Base-by-base conservation (phyloP, 805 yeast species). In the Kodamaea hsintzibuensis region DNA sequence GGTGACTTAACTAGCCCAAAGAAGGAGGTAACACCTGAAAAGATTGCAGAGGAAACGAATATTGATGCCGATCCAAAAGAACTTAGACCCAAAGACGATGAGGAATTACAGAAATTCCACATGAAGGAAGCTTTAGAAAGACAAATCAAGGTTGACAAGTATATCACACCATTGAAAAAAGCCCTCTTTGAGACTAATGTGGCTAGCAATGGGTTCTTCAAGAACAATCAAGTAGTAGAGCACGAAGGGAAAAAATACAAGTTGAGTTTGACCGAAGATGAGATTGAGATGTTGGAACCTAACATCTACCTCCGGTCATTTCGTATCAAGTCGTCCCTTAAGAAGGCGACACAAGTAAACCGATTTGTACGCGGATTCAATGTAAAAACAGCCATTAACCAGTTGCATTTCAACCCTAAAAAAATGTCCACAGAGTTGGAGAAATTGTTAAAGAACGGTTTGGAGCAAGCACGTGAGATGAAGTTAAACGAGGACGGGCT, bases 381-480 rank as follows among this genome's bases (percentile, higher is more conserved):
- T 51, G 83, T 89, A 37, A 82, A 84, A 61, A 82, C 82, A 43
- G 98, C 98, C 50, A 88, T 93, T 61, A 90, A 93, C 42, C 98
- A 92, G 73, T 85, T 92, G 62, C 98, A 93, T 70, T 93, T 93
- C 77, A 83, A 85, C 67, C 80, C 85, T 47, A 91, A 90, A 73
- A 83, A 86, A 62, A 82, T 91, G 70, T 82, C 96, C 33, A 80
- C 86, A 53, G 96, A 91, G 59, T 79, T 91, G 52, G 92, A 85
- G 50, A 88, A 84, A 57, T 73, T 92, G 71, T 78, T 93, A 57
- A 83, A 85, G 63, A 76, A 82, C 49, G 96, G 96, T 8, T 64
- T 89, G 35, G 78, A 82, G 47, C 91, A 89, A 63, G 91, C 92
- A 18, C 74, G 81, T 54, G 74, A 73, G 40, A 69, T 87, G 58